A percentile compares a stretch with the other conserved stretches of the same genome.
Evolutionary conservation across 805 yeast genomes (phyloP).

Genomic region (Priceomyces medius): DNA sequence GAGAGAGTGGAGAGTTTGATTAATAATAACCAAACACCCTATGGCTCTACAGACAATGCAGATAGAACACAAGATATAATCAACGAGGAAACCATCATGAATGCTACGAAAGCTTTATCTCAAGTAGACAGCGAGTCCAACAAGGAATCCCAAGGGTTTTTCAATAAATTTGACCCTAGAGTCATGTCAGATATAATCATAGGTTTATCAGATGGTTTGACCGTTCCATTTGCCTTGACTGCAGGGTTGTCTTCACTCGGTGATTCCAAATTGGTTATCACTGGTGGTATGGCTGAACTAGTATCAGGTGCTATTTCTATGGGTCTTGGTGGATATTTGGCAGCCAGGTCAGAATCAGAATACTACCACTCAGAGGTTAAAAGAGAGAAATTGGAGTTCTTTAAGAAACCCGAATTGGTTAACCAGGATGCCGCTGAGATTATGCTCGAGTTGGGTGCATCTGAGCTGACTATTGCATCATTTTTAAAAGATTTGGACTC

Average conservation of each 20-base stretch:
- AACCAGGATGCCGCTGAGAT: constrained; percentile 82
- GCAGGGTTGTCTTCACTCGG: constrained; percentile 94
- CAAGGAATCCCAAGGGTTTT: constrained; percentile 30
- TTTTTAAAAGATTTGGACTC: constrained; percentile 78
- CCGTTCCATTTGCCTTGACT: constrained; percentile 98
- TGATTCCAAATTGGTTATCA: constrained; percentile 82
- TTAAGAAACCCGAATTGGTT: constrained; percentile 60
- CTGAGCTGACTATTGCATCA: constrained; percentile 68
- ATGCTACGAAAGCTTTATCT: constrained; percentile 21
- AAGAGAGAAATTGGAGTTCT: constrained; percentile 66
- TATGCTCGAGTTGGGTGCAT: constrained; percentile 68
- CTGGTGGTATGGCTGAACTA: constrained; percentile 97
- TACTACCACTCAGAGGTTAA: constrained; percentile 71
- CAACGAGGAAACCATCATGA: constrained; percentile 35
- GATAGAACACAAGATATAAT: constrained; percentile 38
- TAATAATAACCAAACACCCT: constrained; percentile 33
- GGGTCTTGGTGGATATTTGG: constrained; percentile 97
- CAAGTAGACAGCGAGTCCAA: constrained; percentile 22
- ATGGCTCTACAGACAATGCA: constrained; percentile 31
- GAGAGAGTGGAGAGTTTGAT: constrained; percentile 30
- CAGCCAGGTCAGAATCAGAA: constrained; percentile 86
- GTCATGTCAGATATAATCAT: constrained; percentile 91
- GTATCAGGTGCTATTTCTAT: constrained; percentile 96
- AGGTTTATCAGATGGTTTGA: constrained; percentile 92
- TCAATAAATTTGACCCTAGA: constrained; percentile 75